Evolutionary conservation across 148 eudicot species (phyloP).

Genomic region (Spergularia bocconei): DNA sequence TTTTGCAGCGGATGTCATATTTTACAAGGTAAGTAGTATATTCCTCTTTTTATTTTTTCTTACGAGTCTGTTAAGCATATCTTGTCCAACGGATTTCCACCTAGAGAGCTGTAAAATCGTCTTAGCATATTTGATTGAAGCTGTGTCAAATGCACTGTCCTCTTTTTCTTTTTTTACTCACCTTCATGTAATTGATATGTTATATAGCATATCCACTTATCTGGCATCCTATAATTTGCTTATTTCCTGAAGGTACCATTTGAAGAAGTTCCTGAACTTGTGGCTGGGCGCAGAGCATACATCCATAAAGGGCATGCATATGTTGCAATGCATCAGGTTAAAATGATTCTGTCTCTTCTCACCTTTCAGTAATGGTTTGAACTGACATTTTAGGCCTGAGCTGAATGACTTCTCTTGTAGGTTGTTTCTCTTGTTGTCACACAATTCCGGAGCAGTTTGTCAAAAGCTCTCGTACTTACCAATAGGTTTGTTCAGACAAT

Average conservation of each 20-base stretch:
- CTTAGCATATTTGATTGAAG: conserved; percentile 1
- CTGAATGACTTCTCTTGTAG: conserved; percentile 34
- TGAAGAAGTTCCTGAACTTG: conserved; percentile 93
- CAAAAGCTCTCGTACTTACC: conserved; percentile 81
- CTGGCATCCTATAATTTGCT: conserved; percentile 3
- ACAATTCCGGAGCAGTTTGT: conserved; percentile 79
- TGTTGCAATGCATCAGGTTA: conserved; percentile 88
- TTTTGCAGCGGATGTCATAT: conserved; percentile 54
- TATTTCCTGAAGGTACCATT: conserved; percentile 69
- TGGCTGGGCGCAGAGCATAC: conserved; percentile 72
- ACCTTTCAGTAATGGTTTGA: conserved; percentile 4
- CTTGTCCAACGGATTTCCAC: not conserved
- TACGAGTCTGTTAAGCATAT: not conserved
- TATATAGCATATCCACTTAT: not conserved
- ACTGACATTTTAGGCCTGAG: conserved; percentile 13
- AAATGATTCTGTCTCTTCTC: not conserved
- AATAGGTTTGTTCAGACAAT: conserved; percentile 54
- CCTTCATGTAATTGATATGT: not conserved
- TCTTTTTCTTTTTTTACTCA: conserved; percentile 10
- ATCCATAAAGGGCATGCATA: conserved; percentile 83
- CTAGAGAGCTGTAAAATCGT: not conserved
- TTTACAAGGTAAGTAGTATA: conserved; percentile 56
- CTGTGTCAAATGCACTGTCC: not conserved
- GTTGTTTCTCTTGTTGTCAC: conserved; percentile 72
- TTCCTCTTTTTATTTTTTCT: not conserved